Evolutionary conservation across 2,329 filamentous ascomycete species (phyloP).

Genomic region (Alternaria triticimaculans): DNA sequence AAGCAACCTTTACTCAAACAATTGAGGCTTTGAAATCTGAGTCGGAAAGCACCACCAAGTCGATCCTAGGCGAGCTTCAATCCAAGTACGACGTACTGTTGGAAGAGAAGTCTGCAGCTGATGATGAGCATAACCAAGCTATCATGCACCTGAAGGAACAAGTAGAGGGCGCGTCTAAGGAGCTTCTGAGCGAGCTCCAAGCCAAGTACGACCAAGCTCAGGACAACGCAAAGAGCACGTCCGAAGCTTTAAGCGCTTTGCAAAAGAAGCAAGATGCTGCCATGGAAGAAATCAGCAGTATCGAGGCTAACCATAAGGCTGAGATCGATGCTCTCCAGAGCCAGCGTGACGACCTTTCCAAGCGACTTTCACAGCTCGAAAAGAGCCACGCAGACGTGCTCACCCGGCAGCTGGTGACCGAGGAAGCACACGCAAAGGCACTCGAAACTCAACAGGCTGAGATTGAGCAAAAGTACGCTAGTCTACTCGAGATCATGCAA

Average conservation of each 20-base stretch:
- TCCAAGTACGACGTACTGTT: constrained; percentile 23
- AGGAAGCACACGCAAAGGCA: constrained; percentile 32
- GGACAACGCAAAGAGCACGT: constrained; percentile 1
- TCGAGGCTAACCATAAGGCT: constrained; percentile 21
- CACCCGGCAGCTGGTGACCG: constrained; percentile 21
- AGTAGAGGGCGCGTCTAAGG: constrained; percentile 2
- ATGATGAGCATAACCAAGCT: neutral
- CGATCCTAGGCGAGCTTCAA: constrained; percentile 12
- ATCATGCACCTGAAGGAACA: neutral
- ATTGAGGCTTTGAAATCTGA: constrained; percentile 6
- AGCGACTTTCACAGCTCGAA: constrained; percentile 33
- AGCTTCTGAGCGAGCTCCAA: constrained; percentile 14
- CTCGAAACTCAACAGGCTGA: constrained; percentile 34
- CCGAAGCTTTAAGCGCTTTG: constrained; percentile 9
- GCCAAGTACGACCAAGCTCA: constrained; percentile 21
- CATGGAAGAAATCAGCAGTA: constrained; percentile 23
- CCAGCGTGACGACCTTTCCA: constrained; percentile 25
- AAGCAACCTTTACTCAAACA: neutral
- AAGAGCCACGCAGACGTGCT: constrained; percentile 23
- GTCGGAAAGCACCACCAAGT: constrained; percentile 6
- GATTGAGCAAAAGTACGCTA: constrained; percentile 40
- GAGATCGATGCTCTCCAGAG: constrained; percentile 28
- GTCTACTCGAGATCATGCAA: constrained; percentile 39
- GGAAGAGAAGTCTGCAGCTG: constrained; percentile 25
- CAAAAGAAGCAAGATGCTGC: constrained; percentile 23